These are phyloP conservation scores for Trichoderma sp. DNA, from an alignment of 2,329 filamentous ascomycete species.

Conservation along the genomic window DNA sequence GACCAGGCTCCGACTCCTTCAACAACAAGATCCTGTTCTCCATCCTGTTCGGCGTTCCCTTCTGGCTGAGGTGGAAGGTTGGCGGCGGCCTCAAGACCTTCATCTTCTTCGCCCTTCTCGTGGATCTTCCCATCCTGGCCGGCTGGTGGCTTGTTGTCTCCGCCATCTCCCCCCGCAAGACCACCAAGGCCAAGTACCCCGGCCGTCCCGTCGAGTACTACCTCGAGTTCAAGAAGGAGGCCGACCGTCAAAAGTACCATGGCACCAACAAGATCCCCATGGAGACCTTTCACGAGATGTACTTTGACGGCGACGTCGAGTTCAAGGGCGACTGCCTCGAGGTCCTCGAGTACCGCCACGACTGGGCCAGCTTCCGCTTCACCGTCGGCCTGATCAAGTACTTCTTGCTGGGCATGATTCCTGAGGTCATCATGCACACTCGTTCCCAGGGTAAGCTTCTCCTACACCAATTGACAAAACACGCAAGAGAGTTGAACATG, in stretches of 20 bases:
- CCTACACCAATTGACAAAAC: neutral
- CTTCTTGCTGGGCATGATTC: slow-evolving; percentile 85
- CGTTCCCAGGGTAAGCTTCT: slow-evolving; percentile 68
- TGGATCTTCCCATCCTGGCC: slow-evolving; percentile 76
- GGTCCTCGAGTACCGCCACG: slow-evolving; percentile 89
- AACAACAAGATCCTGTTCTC: slow-evolving; percentile 77
- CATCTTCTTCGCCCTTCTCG: slow-evolving; percentile 83
- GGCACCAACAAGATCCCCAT: slow-evolving; percentile 82
- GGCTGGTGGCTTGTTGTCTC: slow-evolving; percentile 84
- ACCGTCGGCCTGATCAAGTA: slow-evolving; percentile 83
- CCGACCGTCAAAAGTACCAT: slow-evolving; percentile 67
- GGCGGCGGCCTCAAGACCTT: slow-evolving; percentile 86
- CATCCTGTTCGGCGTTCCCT: slow-evolving; percentile 71
- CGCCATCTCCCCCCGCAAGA: slow-evolving; percentile 81
- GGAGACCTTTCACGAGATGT: slow-evolving; percentile 97
- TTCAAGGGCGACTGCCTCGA: slow-evolving; percentile 94
- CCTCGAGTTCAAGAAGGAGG: slow-evolving; percentile 75
- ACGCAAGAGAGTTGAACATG: neutral
- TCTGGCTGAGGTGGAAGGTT: slow-evolving; percentile 81
- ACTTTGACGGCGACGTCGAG: slow-evolving; percentile 92
- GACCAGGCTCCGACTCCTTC: slow-evolving; percentile 81
- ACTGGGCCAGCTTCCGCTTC: slow-evolving; percentile 95
- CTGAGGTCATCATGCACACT: slow-evolving; percentile 90
- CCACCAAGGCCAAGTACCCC: slow-evolving; percentile 86
- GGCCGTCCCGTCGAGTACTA: slow-evolving; percentile 91